Evolutionary conservation across 2,329 filamentous ascomycete genomes (phyloP), one percentile per base, ranked within the genome.

Genomic region (Pestalotiopsis sp.): DNA sequence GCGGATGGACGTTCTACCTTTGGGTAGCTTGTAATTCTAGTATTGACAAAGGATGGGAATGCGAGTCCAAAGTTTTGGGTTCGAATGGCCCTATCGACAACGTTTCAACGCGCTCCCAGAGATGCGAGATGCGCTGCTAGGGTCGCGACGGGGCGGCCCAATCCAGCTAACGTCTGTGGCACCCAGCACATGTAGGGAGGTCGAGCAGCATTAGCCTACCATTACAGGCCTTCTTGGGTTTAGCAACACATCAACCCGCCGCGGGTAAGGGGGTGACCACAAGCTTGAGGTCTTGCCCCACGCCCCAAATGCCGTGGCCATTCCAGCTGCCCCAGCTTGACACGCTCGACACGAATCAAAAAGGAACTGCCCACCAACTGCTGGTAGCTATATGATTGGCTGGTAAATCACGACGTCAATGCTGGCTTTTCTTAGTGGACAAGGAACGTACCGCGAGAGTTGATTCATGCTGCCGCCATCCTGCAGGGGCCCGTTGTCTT

Each of bases 1-100:
- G 59, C 20, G 59, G 31, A 39, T 62, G 45, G 45, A 52, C 20
- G 45, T n/a, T 17, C 45, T n/a, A 52, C 45, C 45, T n/a, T 36
- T 39, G 14, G 59, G n/a, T 38, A 36, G 59, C 59, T 20, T 62
- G 59, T 39, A 62, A 39, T 20, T 62, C 45, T 52, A 52, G 17
- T 62, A 39, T 39, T 39, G 12, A 41, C 27, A 62, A 62, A 39
- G 59, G 31, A 39, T 62, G 59, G 59, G 59, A 6, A 36, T 20
- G 31, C 20, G 45, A 62, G 31, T 62, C 27, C 59, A 62, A 39
- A 62, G 59, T 20, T 62, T 62, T 36, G 59, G 31, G 59, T 62
- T 36, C 31, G 20, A 20, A 13, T 36, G 27, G 59, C 31, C n/a
- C 27, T 20, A 62, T 62, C 27, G 31, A 62, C n/a, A 62, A 38